Evolutionary conservation across 2,329 filamentous ascomycete species (phyloP), one percentile per base, ranked within the genome.

Genomic region (Verticillium isaacii): DNA sequence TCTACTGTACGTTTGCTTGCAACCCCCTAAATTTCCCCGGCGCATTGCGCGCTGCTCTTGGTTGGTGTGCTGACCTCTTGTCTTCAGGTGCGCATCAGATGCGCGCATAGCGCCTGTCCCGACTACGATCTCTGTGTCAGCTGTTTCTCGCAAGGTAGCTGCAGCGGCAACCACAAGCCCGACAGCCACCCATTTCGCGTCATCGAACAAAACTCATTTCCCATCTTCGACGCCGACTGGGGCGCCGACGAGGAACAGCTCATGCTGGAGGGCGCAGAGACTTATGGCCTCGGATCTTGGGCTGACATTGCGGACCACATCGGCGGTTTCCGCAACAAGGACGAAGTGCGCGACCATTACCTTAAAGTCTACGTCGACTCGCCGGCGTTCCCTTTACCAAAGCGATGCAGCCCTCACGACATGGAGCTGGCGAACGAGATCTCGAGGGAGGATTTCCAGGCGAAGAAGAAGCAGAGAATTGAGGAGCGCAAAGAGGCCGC

Each of bases 231-330:
- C 67, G 85, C 87, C 62, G 93, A 97, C 71, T 99, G 95, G 95
- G 95, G 95, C 59, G 95, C 95, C 29, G 95, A 99, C 72, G 95
- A 99, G 74, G 95, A 99, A 75, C 78, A 98, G n/a, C 79, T 98
- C 5, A 79, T 99, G 60, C 78, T 99, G 0, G 95, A 99, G 77
- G 95, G 95, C 25, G 93, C 92, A 12, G 95, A 99, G 75, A 96
- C 92, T 62, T 99, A 99, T 72, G 95, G 95, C 0, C 80, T 99
- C 58, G 95, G 95, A 3, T 98, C 94, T 25, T 99, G 95, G 94
- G 92, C 93, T 45, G 95, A 99, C 71, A 96, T 99, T 65, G 93
- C 95, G 41, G 94, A 99, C 74, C 95, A 99, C 74, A 98, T 99
- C 69, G 95, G 95, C 59, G 95, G 95, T 12, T 98, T 93, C 72